phyloP scores from a whole-genome alignment of 768 basidiomycete genomes.

The Amanita rubescens region DNA sequence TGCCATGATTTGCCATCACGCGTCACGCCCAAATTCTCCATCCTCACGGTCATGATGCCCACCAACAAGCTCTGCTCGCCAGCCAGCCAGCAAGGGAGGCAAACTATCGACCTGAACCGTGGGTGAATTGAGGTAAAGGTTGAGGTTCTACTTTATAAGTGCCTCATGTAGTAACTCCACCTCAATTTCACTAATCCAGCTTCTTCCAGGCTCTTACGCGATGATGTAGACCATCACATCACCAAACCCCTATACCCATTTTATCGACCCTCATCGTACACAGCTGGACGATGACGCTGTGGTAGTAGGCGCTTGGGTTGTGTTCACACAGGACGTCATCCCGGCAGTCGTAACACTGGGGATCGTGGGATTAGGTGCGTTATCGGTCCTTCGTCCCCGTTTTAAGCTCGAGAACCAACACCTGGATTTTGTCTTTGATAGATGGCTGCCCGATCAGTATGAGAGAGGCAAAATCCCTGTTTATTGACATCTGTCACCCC shows the following conservation, averaged over 20 bases:
- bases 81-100: constrained; percentile 49
- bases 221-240: too few relatives aligned
- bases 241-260: too few relatives aligned
- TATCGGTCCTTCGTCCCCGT: constrained; percentile 12
- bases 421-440: constrained; percentile 28
- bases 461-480: constrained; percentile 34
- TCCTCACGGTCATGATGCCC: background rate
- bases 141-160: constrained; percentile 59
- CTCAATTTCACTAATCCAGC: too few relatives aligned
- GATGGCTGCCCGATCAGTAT: constrained; percentile 68
- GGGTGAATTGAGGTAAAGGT: constrained; percentile 59
- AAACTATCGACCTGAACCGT: constrained; percentile 26
- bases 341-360: constrained; percentile 69
- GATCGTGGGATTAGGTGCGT: constrained; percentile 61
- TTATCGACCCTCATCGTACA: too few relatives aligned
- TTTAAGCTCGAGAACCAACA: background rate
- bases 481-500: background rate
- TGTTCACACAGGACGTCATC: constrained; percentile 58
- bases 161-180: constrained; percentile 37
- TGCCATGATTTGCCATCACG: background rate
- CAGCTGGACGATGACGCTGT: constrained; percentile 60
- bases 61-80: background rate
- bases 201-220: too few relatives aligned
- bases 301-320: constrained; percentile 41
- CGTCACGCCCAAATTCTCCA: background rate